Base-by-base conservation (phyloP, 192 early-diverging fungal species). In the Coemansia sp. region DNA sequence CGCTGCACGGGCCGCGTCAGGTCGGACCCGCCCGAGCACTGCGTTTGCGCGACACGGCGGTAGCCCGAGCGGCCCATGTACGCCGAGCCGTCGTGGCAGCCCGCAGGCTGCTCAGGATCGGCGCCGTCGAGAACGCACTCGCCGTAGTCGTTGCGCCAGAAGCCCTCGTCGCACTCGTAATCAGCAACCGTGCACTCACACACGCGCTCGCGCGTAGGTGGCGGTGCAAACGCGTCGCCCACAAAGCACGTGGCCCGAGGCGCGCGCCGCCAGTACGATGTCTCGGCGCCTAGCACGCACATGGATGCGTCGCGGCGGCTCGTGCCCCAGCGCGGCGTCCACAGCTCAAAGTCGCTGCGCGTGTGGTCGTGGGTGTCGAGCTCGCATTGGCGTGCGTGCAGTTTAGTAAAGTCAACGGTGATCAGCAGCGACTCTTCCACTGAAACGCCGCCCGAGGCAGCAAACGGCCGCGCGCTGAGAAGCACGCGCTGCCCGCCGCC, bases 101-200 rank as follows among this genome's bases (percentile, higher is more conserved):
- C 76, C 1, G 63, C 54, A 0, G 95, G 93, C 65, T 88, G 86
- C 11, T 86, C 70, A 7, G 92, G 92, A 57, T 97, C 92, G 14
- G 69, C 81, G 7, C 88, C 90, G 47, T 85, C 82, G 8, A 84
- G 70, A 4, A 76, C 79, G 54, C 93, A 95, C 40, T 83, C 59
- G 35, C 87, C 87, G 14, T 85, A 67, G 27, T 73, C 81, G 51
- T 92, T 79, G 27, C 80, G 83, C 82, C 87, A 95, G 65, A 91
- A 98, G 9, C 86, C 83, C 81, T 85, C 82, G 38, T 89, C 92
- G 64, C 95, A 98, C 84, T 95, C 93, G 65, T 77, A 98, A 75
- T 98, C 95, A 19, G 67, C 71, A 4, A 83, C 61, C 3, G 83
- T 80, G 69, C 95, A 98, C 62, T 79, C 66, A 74, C 95, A 98